These are phyloP conservation scores for Chlamydomonas sp. DNA, from an alignment of 139 green algal species.

Conservation along the genomic window DNA sequence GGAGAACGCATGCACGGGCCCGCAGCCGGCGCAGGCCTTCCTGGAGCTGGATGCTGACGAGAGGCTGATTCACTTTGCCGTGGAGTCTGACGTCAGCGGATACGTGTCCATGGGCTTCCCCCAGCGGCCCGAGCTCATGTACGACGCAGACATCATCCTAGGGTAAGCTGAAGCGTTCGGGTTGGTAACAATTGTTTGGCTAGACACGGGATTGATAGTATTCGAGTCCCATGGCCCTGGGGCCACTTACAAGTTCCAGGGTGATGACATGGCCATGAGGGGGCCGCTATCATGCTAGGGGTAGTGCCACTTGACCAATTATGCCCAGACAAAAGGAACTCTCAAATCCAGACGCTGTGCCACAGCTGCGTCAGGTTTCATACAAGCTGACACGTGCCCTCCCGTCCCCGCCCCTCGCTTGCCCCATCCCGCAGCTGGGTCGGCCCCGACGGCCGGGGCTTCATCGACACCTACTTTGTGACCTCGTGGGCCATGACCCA, in stretches of 20 bases:
- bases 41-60: neutral
- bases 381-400: no score
- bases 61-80: conserved; percentile 12
- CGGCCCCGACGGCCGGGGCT: neutral
- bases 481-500: conserved; percentile 11
- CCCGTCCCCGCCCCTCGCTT: neutral
- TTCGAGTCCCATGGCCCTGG: no score
- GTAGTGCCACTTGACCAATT: no score
- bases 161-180: conserved; percentile 6
- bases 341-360: no score
- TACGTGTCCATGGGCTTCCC: conserved; percentile 34
- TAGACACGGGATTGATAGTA: no score
- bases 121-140: conserved; percentile 11
- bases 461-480: conserved; percentile 9
- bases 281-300: no score
- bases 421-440: conserved; percentile 3
- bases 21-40: neutral
- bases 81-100: neutral
- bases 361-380: no score
- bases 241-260: no score
- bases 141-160: conserved; percentile 24
- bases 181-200: neutral
- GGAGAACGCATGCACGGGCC: conserved; percentile 5
- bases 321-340: no score
- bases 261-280: no score